Evolutionary conservation across 2,329 filamentous ascomycete genomes (phyloP).

Genomic region (Graphiopsis chlorocephala): DNA sequence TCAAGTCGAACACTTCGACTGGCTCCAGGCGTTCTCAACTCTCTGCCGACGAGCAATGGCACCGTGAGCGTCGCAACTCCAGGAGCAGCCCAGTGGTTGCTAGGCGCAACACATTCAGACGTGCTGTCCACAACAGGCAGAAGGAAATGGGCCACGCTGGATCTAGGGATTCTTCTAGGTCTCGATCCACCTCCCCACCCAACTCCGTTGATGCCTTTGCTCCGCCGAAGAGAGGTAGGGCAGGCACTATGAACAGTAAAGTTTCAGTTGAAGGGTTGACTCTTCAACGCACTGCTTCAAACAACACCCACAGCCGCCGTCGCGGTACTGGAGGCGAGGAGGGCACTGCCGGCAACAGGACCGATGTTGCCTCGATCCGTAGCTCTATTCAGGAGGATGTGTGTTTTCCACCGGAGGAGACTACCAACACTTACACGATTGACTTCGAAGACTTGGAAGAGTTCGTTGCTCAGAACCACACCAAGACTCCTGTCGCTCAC

Average conservation of each 20-base stretch:
- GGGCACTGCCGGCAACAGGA: slow-evolving; percentile 55
- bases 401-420: slow-evolving; percentile 79
- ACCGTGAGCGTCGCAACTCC: slow-evolving; percentile 27
- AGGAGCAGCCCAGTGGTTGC: slow-evolving; percentile 37
- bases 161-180: slow-evolving; percentile 42
- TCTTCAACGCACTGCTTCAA: slow-evolving; percentile 69
- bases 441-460: slow-evolving; percentile 94
- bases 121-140: slow-evolving; percentile 30
- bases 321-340: slow-evolving; percentile 59
- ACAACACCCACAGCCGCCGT: slow-evolving; percentile 58
- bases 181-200: slow-evolving; percentile 77
- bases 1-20: slow-evolving; percentile 46
- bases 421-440: slow-evolving; percentile 75
- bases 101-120: slow-evolving; percentile 45
- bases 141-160: slow-evolving; percentile 19
- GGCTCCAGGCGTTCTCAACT: slow-evolving; percentile 28
- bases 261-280: slow-evolving; percentile 56
- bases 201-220: slow-evolving; percentile 98
- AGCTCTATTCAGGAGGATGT: slow-evolving; percentile 82
- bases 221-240: slow-evolving; percentile 78
- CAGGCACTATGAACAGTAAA: slow-evolving; percentile 63
- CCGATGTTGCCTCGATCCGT: slow-evolving; percentile 62
- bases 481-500: slow-evolving; percentile 46
- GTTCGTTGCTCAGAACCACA: slow-evolving; percentile 66
- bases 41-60: slow-evolving; percentile 32